Conservation (phyloP, 2,329 filamentous ascomycete genomes). For the Fusarium decemcellulare region DNA sequence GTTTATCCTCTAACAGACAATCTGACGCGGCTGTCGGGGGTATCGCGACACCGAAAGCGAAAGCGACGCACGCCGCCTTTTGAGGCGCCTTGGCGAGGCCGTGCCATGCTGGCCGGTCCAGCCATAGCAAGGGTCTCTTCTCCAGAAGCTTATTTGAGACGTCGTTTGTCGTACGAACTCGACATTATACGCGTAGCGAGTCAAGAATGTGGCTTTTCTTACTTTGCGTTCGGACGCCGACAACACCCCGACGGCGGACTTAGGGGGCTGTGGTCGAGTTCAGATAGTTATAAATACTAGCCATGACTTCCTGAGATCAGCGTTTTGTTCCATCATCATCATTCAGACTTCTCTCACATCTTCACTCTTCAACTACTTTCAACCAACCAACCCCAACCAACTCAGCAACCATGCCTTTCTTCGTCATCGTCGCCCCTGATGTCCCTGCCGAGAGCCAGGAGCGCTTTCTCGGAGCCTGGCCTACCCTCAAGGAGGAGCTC, state of each 20-base stretch:
- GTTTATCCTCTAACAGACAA: background rate
- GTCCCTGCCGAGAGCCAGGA: slow-evolving; percentile 28
- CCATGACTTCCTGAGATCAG: background rate
- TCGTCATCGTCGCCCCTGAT: slow-evolving; percentile 19
- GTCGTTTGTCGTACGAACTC: background rate
- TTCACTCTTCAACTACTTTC: background rate
- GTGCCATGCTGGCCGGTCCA: slow-evolving; percentile 4
- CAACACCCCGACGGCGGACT: slow-evolving; percentile 2
- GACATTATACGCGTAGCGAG: slow-evolving; percentile 7
- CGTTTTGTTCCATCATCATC: background rate
- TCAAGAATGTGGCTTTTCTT: background rate
- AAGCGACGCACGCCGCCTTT: background rate
- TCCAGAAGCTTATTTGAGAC: background rate
- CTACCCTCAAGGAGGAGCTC: slow-evolving; percentile 17
- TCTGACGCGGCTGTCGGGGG: background rate
- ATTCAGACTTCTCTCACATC: background rate
- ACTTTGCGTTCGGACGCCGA: background rate
- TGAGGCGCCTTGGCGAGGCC: background rate
- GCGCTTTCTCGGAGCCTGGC: slow-evolving; percentile 24
- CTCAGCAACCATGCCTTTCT: slow-evolving; percentile 17
- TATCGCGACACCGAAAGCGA: slow-evolving; percentile 2
- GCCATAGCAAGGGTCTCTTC: background rate
- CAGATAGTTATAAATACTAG: background rate
- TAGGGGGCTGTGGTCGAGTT: background rate
- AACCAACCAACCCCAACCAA: background rate